Conservation (phyloP, 306 rosid genomes). For the Fragaria vesca region DNA sequence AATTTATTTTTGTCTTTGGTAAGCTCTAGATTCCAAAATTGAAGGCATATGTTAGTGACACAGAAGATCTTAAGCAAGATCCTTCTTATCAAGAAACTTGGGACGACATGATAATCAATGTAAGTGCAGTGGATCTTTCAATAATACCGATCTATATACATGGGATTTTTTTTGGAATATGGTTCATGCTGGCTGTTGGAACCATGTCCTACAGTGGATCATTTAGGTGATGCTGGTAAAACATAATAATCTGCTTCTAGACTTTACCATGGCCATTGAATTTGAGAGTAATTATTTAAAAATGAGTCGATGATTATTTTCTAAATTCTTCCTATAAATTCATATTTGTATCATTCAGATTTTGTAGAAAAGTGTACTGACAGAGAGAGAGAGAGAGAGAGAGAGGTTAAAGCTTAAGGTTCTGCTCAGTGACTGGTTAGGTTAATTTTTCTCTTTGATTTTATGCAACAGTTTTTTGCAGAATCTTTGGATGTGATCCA, state of each 20-base stretch:
- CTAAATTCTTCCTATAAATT: background rate
- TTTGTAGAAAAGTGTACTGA: background rate
- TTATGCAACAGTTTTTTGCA: conserved; percentile 78
- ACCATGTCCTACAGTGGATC: background rate
- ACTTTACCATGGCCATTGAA: background rate
- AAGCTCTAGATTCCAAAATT: conserved; percentile 99
- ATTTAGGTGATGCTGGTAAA: background rate
- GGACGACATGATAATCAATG: conserved; percentile 96
- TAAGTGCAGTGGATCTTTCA: conserved; percentile 43
- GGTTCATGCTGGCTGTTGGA: conserved; percentile 1
- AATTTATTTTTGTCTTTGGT: conserved; percentile 61
- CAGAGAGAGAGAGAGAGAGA: background rate
- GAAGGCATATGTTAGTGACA: conserved; percentile 97
- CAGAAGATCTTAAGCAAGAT: conserved; percentile 93
- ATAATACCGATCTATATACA: conserved; percentile 6
- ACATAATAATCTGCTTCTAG: background rate
- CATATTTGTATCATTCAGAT: background rate
- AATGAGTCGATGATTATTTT: background rate
- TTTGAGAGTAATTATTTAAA: background rate
- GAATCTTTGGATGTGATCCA: conserved; percentile 96
- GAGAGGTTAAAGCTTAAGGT: conserved; percentile 6
- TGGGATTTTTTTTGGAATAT: background rate
- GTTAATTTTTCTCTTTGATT: conserved; percentile 32
- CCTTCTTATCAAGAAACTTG: conserved; percentile 90
- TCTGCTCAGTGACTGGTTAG: conserved; percentile 17